phyloP scores from a whole-genome alignment of 2,329 filamentous ascomycete species.

The Paracamarosporium sp. region DNA sequence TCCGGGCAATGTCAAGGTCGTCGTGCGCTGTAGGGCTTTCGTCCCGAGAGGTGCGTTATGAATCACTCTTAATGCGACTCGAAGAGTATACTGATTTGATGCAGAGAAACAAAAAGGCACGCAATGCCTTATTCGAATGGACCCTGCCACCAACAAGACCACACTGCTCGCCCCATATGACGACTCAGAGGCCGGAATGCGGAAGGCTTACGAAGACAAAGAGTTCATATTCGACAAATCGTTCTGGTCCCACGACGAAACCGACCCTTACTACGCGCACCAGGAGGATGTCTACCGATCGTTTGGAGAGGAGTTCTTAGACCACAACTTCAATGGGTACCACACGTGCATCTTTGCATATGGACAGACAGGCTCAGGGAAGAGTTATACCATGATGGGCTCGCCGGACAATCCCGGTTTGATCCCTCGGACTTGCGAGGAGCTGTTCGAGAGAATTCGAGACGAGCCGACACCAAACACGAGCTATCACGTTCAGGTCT shows the following conservation, averaged over 20 bases:
- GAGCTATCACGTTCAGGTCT: constrained; percentile 95
- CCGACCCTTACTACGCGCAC: constrained; percentile 84
- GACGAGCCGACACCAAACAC: constrained; percentile 85
- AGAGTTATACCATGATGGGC: constrained; percentile 99
- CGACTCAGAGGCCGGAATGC: constrained; percentile 63
- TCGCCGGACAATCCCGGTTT: constrained; percentile 82
- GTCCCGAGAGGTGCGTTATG: constrained; percentile 51
- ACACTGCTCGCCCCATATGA: constrained; percentile 75
- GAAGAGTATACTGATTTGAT: constrained; percentile 25
- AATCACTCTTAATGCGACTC: not conserved
- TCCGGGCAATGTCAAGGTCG: constrained; percentile 59
- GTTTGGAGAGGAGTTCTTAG: constrained; percentile 93
- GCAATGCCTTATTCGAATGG: constrained; percentile 89
- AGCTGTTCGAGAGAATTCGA: constrained; percentile 92
- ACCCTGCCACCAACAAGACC: constrained; percentile 84
- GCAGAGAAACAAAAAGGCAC: constrained; percentile 82
- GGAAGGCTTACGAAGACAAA: constrained; percentile 85
- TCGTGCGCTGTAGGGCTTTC: constrained; percentile 57
- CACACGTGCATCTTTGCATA: constrained; percentile 99
- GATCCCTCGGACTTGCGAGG: constrained; percentile 94
- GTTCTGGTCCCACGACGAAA: constrained; percentile 90
- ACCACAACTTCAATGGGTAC: constrained; percentile 99
- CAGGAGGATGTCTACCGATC: constrained; percentile 95
- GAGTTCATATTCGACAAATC: constrained; percentile 96
- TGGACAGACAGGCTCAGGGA: constrained; percentile 95